Evolutionary conservation across 2,329 filamentous ascomycete species (phyloP), one percentile per base, ranked within the genome.

Genomic region (Albophoma yamanashiensis): DNA sequence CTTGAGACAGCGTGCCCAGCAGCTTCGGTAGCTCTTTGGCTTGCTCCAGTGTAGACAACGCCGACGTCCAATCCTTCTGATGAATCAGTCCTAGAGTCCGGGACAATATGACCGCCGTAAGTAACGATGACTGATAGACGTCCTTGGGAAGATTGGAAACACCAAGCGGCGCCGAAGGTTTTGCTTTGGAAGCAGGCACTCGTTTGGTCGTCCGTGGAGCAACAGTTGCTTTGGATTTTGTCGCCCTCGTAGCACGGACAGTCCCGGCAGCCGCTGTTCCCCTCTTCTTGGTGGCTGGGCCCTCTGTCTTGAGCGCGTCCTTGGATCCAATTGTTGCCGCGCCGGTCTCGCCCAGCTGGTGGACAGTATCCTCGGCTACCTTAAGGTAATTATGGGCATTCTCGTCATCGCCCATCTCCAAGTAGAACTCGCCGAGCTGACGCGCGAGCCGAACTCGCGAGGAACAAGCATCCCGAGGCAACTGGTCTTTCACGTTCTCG

Each of bases 21-120:
- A 72, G 73, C 60, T 74, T 79, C 56, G 76, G 75, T 59, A 78
- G 71, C 61, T 73, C 72, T 60, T 75, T 76, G 8, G 78, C 78
- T 64, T 79, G 75, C 57, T 81, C 76, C 2, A 92, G 75, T 22
- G 83, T 74, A 1, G 73, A 71, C 17, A 84, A 74, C 0, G 87
- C 88, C 9, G 82, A 77, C 0, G 80, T 72, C 76, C 85, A 89
- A 42, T 85, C 79, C 63, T 78, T 79, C 62, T 78, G 74, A 55
- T 73, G 73, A 27, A 85, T 73, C 56, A 79, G 73, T 0, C 76
- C 75, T 7, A 77, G 67, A 6, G 79, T 80, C 39, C 71, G 70
- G 20, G 71, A 73, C 2, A 76, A 62, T 40, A 75, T 68, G 7
- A 73, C 69, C 14, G 70, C 72, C 45, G 68, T 69, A 58, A 75